Percentiles rank a stretch among this genome's conserved stretches.
These are phyloP conservation scores for Tarenaya hassleriana DNA, from an alignment of 345 rosid species.

Conservation along the genomic window DNA sequence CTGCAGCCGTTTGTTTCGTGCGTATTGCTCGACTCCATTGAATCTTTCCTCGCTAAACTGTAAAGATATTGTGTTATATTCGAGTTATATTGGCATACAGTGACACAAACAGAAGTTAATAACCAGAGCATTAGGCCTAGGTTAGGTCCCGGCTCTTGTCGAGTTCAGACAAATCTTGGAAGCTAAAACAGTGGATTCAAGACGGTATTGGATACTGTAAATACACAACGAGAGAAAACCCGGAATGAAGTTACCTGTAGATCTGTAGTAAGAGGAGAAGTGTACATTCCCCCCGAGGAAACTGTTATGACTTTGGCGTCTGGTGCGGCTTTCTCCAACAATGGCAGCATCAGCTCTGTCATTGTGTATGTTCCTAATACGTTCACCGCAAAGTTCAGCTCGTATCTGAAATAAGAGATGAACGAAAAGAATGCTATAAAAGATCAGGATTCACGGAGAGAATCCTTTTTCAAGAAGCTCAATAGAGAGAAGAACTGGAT, in stretches of 20 bases:
- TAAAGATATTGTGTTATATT: not conserved
- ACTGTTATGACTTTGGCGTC: constrained; percentile 84
- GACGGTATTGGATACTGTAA: not conserved
- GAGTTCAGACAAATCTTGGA: not conserved
- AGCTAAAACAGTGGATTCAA: not conserved
- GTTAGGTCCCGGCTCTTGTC: too few species aligned
- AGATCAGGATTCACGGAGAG: not conserved
- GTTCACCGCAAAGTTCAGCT: constrained; percentile 69
- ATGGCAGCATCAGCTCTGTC: constrained; percentile 70
- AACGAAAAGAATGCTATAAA: not conserved
- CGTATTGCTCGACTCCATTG: constrained; percentile 57
- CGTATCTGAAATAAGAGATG: constrained; percentile 41
- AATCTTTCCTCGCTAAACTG: constrained; percentile 58
- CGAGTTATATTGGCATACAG: not conserved
- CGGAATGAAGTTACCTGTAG: constrained; percentile 43
- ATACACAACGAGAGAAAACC: too few species aligned
- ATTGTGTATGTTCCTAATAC: constrained; percentile 73
- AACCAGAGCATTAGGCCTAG: too few species aligned
- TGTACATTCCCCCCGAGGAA: constrained; percentile 85
- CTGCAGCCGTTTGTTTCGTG: constrained; percentile 87
- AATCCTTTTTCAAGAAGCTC: not conserved
- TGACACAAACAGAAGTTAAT: not conserved
- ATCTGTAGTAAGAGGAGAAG: constrained; percentile 67
- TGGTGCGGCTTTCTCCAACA: constrained; percentile 74
- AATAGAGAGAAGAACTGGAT: constrained; percentile 16